phyloP scores from a whole-genome alignment of 75 land plant species.

The Cryptomeria japonica region DNA sequence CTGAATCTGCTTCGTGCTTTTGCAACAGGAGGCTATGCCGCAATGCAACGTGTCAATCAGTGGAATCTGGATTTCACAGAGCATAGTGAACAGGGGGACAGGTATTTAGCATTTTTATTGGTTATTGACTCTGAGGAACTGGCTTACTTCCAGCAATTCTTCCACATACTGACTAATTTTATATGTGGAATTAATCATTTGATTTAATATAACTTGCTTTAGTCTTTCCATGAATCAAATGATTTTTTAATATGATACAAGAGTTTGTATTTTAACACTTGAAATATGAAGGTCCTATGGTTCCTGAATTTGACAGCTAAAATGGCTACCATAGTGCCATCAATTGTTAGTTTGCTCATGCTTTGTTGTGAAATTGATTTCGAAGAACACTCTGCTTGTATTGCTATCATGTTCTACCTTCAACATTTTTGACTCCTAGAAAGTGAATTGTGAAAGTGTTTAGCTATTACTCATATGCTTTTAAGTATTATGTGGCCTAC shows the following conservation, averaged over 20 bases:
- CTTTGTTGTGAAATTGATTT: background rate
- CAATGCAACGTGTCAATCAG: constrained; percentile 70
- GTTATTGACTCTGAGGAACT: background rate
- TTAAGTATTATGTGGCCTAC: background rate
- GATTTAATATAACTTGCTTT: background rate
- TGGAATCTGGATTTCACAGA: constrained; percentile 84
- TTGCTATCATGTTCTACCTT: background rate
- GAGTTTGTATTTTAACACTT: background rate
- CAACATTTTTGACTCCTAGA: background rate
- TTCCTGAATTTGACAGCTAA: background rate
- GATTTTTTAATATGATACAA: background rate
- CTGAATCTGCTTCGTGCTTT: constrained; percentile 71
- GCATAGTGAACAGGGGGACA: constrained; percentile 75
- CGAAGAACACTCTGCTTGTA: background rate
- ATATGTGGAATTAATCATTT: background rate
- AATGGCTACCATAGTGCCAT: background rate
- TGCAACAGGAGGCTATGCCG: constrained; percentile 85
- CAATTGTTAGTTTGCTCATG: background rate
- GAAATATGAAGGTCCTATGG: background rate
- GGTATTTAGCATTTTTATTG: constrained; percentile 21
- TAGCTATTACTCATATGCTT: background rate
- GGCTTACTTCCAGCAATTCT: background rate
- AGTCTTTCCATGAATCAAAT: background rate
- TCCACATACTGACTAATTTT: background rate
- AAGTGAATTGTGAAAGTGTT: background rate